phyloP scores from a whole-genome alignment of 2,329 filamentous ascomycete species.

The Didymellaceae sp. region DNA sequence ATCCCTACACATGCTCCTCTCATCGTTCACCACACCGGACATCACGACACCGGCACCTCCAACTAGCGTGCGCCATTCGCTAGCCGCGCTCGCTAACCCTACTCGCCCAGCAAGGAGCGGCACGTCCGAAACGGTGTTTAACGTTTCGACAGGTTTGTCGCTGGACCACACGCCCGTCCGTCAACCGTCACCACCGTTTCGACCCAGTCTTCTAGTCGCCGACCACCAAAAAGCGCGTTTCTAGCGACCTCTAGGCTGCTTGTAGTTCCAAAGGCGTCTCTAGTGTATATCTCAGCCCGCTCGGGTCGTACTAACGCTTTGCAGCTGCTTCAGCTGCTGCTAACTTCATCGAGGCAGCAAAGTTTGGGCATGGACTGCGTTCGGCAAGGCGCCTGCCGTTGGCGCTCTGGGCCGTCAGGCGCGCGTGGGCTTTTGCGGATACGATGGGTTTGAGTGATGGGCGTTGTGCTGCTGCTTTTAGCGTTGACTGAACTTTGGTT shows the following conservation, averaged over 20 bases:
- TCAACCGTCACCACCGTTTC: constrained; percentile 19
- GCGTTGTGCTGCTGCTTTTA: constrained; percentile 3
- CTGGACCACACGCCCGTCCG: constrained; percentile 7
- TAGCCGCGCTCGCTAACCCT: constrained; percentile 3
- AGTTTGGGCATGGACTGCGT: constrained; percentile 3
- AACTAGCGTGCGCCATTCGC: constrained; percentile 1
- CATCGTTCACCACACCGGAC: constrained; percentile 5
- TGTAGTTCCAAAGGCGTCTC: neutral
- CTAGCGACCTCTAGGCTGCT: neutral
- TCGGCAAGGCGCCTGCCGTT: constrained; percentile 3
- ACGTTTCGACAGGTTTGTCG: constrained; percentile 13
- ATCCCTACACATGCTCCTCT: neutral
- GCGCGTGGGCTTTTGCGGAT: neutral
- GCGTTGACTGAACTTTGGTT: constrained; percentile 1
- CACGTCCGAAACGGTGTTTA: constrained; percentile 15
- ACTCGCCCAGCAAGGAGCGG: constrained; percentile 18
- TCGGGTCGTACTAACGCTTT: constrained; percentile 1
- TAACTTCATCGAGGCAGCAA: neutral
- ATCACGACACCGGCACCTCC: neutral
- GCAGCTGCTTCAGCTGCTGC: no score
- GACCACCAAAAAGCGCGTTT: constrained; percentile 6
- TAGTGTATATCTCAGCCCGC: constrained; percentile 10
- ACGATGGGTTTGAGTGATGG: neutral
- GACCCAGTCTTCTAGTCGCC: constrained; percentile 16
- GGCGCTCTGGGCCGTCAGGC: constrained; percentile 4